A percentile compares a stretch with the other conserved stretches of the same genome.
These are phyloP conservation scores for Bjerkandera adusta DNA, from an alignment of 1,284 basidiomycete genomes.

Conservation along the genomic window DNA sequence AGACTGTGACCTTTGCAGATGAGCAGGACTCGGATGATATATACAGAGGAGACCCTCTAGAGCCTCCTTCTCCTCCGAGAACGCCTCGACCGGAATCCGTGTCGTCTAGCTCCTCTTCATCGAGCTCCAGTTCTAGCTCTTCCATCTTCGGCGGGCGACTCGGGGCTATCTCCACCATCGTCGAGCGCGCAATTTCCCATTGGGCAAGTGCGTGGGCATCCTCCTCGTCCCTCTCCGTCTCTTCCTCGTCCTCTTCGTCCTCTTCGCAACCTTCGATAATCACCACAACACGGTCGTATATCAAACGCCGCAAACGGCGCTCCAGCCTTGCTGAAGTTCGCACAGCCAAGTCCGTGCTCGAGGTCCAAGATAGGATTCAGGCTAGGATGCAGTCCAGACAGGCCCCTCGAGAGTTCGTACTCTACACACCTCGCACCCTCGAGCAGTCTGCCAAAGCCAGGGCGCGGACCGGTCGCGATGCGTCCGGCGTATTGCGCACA, in stretches of 20 bases:
- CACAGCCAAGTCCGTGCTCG: conserved; percentile 52
- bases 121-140: conserved; percentile 28
- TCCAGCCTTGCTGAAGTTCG: conserved; percentile 46
- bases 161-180: conserved; percentile 39
- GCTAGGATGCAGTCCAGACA: conserved; percentile 60
- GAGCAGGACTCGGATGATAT: conserved; percentile 49
- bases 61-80: conserved; percentile 26
- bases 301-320: conserved; percentile 39
- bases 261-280: conserved; percentile 38
- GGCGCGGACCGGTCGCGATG: conserved; percentile 22
- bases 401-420: conserved; percentile 61
- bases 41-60: conserved; percentile 52
- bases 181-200: conserved; percentile 45
- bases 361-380: conserved; percentile 55
- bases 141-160: conserved; percentile 35
- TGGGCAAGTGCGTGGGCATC: conserved; percentile 47
- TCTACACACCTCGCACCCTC: conserved; percentile 49
- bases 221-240: conserved; percentile 34
- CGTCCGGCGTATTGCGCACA: conserved; percentile 46
- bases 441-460: conserved; percentile 16
- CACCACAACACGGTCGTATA: conserved; percentile 39
- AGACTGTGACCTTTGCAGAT: conserved; percentile 16
- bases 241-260: conserved; percentile 41
- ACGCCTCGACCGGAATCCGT: conserved; percentile 30
- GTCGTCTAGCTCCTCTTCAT: conserved; percentile 42